These are phyloP conservation scores for Suillus fuscotomentosus DNA, from an alignment of 768 basidiomycete species.

Conservation along the genomic window DNA sequence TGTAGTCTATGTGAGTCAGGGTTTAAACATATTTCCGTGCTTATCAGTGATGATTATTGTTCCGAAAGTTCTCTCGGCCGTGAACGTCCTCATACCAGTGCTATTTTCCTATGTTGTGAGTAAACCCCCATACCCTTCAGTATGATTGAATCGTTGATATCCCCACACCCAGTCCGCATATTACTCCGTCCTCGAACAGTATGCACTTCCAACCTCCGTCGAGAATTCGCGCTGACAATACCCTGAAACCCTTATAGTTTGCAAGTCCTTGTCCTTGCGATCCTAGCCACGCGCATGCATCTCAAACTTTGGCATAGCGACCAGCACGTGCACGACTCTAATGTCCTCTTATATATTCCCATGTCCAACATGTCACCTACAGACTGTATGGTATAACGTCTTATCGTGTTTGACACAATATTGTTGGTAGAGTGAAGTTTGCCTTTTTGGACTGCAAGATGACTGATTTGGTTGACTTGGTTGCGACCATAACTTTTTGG, in stretches of 20 bases:
- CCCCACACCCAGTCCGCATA: neutral
- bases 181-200: neutral
- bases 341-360: neutral
- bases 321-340: neutral
- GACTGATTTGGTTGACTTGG: no score
- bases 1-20: neutral
- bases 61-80: neutral
- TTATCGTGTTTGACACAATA: neutral
- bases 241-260: neutral
- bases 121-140: neutral
- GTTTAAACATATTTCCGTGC: neutral
- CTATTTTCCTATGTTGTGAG: neutral
- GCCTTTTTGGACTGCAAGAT: neutral
- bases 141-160: neutral
- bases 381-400: neutral
- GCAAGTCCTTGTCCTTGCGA: neutral
- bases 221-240: neutral
- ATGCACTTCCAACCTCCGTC: neutral
- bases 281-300: neutral
- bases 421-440: neutral
- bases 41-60: neutral
- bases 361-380: neutral
- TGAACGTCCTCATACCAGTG: neutral
- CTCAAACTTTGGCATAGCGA: neutral
- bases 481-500: no score